phyloP scores from a whole-genome alignment of 1,284 basidiomycete species.

The Heterobasidion irregulare region DNA sequence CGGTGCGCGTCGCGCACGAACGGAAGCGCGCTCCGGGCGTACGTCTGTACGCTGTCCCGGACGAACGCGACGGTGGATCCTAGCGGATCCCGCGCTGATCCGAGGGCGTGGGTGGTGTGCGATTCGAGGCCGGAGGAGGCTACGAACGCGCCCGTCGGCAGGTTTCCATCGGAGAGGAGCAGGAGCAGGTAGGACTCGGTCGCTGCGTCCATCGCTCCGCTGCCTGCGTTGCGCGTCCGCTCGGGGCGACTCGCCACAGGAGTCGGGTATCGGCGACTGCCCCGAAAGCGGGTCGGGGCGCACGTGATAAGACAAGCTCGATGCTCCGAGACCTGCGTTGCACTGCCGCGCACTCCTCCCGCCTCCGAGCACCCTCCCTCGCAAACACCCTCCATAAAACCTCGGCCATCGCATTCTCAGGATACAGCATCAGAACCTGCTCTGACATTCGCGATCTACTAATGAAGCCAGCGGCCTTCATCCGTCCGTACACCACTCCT shows the following conservation, averaged over 20 bases:
- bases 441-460: too few relatives aligned
- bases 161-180: constrained; percentile 73
- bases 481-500: background rate
- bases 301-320: background rate
- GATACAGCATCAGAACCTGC: too few relatives aligned
- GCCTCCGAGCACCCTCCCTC: background rate
- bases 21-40: constrained; percentile 66
- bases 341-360: too few relatives aligned
- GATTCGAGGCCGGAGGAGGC: constrained; percentile 92
- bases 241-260: background rate
- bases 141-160: constrained; percentile 87
- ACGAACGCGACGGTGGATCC: constrained; percentile 51
- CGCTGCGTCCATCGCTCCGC: constrained; percentile 14
- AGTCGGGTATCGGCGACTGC: background rate
- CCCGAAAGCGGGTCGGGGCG: background rate
- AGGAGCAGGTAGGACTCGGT: constrained; percentile 61
- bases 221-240: background rate
- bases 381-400: background rate
- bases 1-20: constrained; percentile 70
- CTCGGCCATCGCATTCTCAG: too few relatives aligned
- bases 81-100: constrained; percentile 26
- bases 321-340: background rate
- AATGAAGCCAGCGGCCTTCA: background rate
- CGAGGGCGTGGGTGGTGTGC: constrained; percentile 81
- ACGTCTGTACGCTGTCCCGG: constrained; percentile 63